These are phyloP conservation scores for Geotrichum fermentans DNA, from an alignment of 1,139 yeast genomes.

Conservation along the genomic window DNA sequence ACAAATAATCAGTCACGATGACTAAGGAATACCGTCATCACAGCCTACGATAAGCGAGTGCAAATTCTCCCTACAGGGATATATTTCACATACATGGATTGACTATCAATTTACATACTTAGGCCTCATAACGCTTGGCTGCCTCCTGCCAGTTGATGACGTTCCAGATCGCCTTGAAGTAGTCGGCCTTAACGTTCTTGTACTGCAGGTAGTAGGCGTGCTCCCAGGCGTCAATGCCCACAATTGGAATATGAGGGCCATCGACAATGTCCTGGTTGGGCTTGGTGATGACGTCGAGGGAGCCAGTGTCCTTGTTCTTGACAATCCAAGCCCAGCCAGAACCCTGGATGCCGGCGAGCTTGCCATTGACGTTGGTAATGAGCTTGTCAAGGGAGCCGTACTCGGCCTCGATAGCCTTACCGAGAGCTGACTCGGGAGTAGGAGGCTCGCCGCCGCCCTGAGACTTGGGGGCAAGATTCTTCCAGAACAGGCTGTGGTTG, in stretches of 20 bases:
- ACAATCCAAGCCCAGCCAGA: slow-evolving; percentile 98
- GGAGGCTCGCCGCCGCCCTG: slow-evolving; percentile 87
- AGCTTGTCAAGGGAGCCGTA: slow-evolving; percentile 77
- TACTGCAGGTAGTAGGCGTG: slow-evolving; percentile 96
- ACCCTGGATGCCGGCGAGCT: slow-evolving; percentile 91
- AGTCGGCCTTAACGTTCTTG: slow-evolving; percentile 89
- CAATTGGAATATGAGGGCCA: slow-evolving; percentile 67
- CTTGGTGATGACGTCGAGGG: slow-evolving; percentile 79
- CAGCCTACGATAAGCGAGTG: too few species aligned
- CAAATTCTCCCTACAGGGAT: too few species aligned
- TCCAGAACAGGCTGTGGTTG: slow-evolving; percentile 87
- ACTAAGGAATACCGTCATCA: too few species aligned
- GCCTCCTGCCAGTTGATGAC: slow-evolving; percentile 97
- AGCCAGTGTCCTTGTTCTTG: slow-evolving; percentile 77
- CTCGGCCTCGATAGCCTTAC: slow-evolving; percentile 57
- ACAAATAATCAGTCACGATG: not conserved
- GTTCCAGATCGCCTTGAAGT: slow-evolving; percentile 95
- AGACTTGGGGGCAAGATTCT: slow-evolving; percentile 76
- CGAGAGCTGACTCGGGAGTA: slow-evolving; percentile 51
- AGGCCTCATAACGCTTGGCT: slow-evolving; percentile 49
- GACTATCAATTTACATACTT: too few species aligned
- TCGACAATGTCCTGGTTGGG: slow-evolving; percentile 87
- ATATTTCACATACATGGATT: too few species aligned
- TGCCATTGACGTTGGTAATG: slow-evolving; percentile 62
- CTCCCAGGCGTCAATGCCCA: slow-evolving; percentile 98